Evolutionary conservation across 164 flowering plant species (phyloP).

Genomic region (Stephania yunnanensis): DNA sequence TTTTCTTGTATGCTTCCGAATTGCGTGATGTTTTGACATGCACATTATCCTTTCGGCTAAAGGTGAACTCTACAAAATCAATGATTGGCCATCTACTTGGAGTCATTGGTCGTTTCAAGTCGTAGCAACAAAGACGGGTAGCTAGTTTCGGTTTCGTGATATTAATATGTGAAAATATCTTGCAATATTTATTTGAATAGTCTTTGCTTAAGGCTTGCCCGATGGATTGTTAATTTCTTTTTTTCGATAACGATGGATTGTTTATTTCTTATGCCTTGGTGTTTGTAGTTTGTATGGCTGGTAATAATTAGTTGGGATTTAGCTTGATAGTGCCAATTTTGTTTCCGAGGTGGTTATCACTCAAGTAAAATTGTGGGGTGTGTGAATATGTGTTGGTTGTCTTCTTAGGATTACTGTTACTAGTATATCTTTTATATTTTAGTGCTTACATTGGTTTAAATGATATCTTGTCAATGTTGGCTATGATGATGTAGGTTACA

Average conservation of each 20-base stretch:
- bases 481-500: background rate
- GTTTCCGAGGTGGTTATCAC: too few species aligned
- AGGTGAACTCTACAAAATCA: constrained; percentile 88
- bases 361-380: too few species aligned
- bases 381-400: too few species aligned
- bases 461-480: background rate
- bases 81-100: constrained; percentile 97
- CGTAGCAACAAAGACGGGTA: constrained; percentile 87
- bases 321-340: background rate
- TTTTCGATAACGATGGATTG: background rate
- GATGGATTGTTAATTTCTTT: background rate
- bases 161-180: background rate
- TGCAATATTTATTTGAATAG: background rate
- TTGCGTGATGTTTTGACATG: constrained; percentile 1
- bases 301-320: background rate
- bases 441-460: background rate
- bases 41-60: constrained; percentile 38
- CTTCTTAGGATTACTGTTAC: too few species aligned
- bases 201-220: background rate
- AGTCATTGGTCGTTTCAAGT: constrained; percentile 99
- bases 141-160: background rate
- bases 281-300: too few species aligned
- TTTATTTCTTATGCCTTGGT: background rate
- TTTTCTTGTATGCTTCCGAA: background rate
- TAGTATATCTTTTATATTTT: background rate